Evolutionary conservation across 2,329 filamentous ascomycete species (phyloP), one percentile per base, ranked within the genome.

Genomic region (Arthrobotrys sinensis): DNA sequence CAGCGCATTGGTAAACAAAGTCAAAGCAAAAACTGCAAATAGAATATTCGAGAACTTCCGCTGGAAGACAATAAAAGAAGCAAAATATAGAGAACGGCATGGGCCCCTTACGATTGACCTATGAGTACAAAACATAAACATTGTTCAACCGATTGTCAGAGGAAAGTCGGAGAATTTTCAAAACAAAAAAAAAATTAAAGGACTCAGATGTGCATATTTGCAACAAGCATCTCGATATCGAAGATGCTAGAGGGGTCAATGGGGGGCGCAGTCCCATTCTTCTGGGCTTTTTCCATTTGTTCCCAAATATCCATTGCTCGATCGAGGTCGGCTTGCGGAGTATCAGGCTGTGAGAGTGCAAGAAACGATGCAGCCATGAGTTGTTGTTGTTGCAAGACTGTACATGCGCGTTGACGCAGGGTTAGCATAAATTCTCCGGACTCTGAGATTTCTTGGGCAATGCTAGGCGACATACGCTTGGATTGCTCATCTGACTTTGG

Each of bases 361-460:
- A 60, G 55, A 5, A 43, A 12, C 24, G 55, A 43, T 16, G 55
- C 43, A 4, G 24, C 24, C 36, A 43, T 60, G 55, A 43, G 55
- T 60, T 60, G 55, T 60, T 60, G 45, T 48, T 48, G 53, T 40
- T 60, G 55, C 11, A 60, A 40, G 16, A 40, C 55, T 60, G 36
- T 24, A 11, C 36, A 60, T 60, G 55, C 55, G 36, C 11, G 36
- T 60, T 60, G 43, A 36, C 11, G 19, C 19, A 60, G n/a, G 19
- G 55, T 60, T 60, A 60, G 55, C n/a, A 1, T 43, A 40, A 43
- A 28, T 60, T 60, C 55, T 60, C 55, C 34, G 11, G 43, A 60
- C 12, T 43, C 34, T 60, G 55, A 60, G 55, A 60, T 24, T 43
- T 19, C 36, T 16, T 43, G 36, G 36, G 43, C 38, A 38, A 21